Evolutionary conservation across 495 filamentous ascomycete species (phyloP).

Genomic region (Thermothielavioides terrestris): DNA sequence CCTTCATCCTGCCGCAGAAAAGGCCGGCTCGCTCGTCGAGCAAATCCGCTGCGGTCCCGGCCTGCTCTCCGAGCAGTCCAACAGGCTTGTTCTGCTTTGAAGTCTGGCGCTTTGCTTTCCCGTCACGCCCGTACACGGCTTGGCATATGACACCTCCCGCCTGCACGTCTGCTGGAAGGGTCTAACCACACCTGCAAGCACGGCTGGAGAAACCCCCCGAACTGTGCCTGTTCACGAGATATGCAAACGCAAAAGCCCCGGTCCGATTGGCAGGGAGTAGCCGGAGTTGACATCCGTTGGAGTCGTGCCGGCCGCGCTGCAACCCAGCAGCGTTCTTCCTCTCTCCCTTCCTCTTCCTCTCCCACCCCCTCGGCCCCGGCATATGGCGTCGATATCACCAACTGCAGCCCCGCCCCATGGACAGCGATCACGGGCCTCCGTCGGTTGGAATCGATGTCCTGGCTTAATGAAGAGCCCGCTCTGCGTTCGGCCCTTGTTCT

Average conservation of each 20-base stretch:
- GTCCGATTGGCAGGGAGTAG: not conserved
- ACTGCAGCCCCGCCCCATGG: not conserved
- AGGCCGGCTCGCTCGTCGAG: no score
- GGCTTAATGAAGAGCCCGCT: no score
- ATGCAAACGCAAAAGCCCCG: not conserved
- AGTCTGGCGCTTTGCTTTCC: not conserved
- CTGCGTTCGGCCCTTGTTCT: no score
- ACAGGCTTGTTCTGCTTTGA: not conserved
- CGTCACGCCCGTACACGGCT: not conserved
- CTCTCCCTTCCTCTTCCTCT: not conserved
- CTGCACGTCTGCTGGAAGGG: not conserved
- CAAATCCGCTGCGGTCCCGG: no score
- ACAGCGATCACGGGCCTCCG: not conserved
- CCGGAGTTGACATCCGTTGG: not conserved
- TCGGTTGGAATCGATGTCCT: no score
- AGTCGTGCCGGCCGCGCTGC: not conserved
- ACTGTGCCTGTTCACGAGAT: not conserved
- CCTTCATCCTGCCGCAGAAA: no score
- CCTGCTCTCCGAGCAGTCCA: not conserved
- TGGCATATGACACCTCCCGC: not conserved
- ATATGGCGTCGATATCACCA: constrained; percentile 15
- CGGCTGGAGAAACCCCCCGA: no score
- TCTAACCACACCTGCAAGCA: not conserved
- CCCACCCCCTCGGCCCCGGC: not conserved
- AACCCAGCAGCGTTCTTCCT: not conserved